Base-by-base conservation (phyloP, 2,329 filamentous ascomycete genomes). In the Xylaria sp. region DNA sequence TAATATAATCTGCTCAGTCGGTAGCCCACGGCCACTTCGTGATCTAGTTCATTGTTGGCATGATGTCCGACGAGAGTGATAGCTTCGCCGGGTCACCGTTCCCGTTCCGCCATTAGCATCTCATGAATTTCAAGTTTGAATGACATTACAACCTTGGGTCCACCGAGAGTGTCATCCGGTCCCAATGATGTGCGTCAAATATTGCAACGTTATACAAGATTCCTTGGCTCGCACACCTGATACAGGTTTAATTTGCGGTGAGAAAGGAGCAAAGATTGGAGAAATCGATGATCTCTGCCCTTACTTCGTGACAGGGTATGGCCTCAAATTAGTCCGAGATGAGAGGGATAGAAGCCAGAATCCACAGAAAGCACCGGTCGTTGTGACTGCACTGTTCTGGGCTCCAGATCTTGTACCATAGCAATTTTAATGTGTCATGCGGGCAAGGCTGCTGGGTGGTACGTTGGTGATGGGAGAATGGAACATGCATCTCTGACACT, bases 221-320 rank as follows among this genome's bases (percentile, higher is more conserved):
- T 61, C 37, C 12, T 25, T 27, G 12, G 29, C 37, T 65, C 21
- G 37, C n/a, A 13, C 51, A 44, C 50, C 48, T 23, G 42, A 55
- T 60, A 55, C 23, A 42, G 27, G 47, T 40, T 29, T 37, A 35
- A 51, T 21, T 18, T 35, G 23, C 51, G 21, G 44, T 44, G 29
- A 35, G 10, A 21, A 44, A 58, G 25, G 65, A 23, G 47, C 18
- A 42, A 23, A 35, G 47, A 61, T 61, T 51, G n/a, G 50, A 48
- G 55, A 48, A 25, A 18, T 16, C 32, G 66, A 62, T 21, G 61
- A 68, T 68, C 57, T 68, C 57, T 68, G 44, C 44, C 55, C 66
- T 57, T 51, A 2, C 40, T 62, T 59, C 12, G 42, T 51, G 50
- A n/a, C 25, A 29, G 40, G n/a, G 32, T 35, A 65, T 23, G 61